Conservation (phyloP, 2,329 filamentous ascomycete species). For the Truncatella angustata region DNA sequence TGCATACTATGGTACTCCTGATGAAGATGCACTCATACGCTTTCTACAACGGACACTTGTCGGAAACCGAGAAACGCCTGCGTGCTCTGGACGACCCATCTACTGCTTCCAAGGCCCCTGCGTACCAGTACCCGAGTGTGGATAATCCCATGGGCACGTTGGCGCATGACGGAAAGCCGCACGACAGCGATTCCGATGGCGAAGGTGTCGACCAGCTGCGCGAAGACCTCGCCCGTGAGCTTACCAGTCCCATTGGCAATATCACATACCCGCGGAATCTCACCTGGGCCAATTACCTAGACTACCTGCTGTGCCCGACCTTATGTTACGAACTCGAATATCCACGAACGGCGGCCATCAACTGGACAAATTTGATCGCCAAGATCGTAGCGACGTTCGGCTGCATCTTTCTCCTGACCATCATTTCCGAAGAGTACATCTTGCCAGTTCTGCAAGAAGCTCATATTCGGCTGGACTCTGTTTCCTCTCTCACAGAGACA, state of each 20-base stretch:
- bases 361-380: constrained; percentile 78
- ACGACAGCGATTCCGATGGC: constrained; percentile 37
- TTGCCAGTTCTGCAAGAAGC: constrained; percentile 82
- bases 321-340: constrained; percentile 98
- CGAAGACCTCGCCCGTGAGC: constrained; percentile 83
- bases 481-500: constrained; percentile 57
- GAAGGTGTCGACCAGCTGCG: constrained; percentile 66
- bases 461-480: constrained; percentile 46
- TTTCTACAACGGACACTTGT: constrained; percentile 96
- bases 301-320: constrained; percentile 89
- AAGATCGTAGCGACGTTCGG: constrained; percentile 91
- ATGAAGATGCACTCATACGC: constrained; percentile 99
- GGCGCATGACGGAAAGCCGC: constrained; percentile 23
- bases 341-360: constrained; percentile 71
- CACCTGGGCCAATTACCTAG: constrained; percentile 75
- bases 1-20: constrained; percentile 86
- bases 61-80: constrained; percentile 79
- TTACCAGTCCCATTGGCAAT: constrained; percentile 86
- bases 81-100: constrained; percentile 75
- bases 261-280: constrained; percentile 90
- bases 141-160: constrained; percentile 47
- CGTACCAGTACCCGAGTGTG: constrained; percentile 71
- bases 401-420: constrained; percentile 90
- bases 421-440: constrained; percentile 93
- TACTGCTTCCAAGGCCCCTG: constrained; percentile 66